phyloP scores from a whole-genome alignment of 352 stramenopile genomes.

The Pythium chondricola region DNA sequence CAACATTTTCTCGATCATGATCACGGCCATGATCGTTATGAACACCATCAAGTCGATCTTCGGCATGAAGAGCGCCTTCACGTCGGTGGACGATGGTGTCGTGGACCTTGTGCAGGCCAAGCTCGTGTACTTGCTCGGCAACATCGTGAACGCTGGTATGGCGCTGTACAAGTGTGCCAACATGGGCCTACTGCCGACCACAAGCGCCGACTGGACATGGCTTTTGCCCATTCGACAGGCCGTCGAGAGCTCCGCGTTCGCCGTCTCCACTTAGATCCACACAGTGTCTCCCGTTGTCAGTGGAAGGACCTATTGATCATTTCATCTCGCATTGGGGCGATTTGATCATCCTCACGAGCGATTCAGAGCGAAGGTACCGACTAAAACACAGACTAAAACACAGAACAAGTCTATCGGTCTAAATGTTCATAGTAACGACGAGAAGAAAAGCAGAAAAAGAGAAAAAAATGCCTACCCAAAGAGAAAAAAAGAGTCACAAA shows the following conservation, averaged over 20 bases:
- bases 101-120: conserved; percentile 86
- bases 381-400: no score
- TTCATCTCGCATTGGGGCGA: no score
- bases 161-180: conserved; percentile 91
- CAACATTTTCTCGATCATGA: conserved; percentile 95
- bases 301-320: no score
- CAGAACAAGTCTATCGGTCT: no score
- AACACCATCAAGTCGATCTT: conserved; percentile 90
- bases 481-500: background rate
- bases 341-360: no score
- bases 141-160: conserved; percentile 80
- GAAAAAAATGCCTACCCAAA: background rate
- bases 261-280: conserved; percentile 24
- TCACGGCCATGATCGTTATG: conserved; percentile 90
- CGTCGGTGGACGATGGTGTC: conserved; percentile 61
- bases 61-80: conserved; percentile 76
- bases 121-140: conserved; percentile 84
- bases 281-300: background rate
- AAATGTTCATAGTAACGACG: no score
- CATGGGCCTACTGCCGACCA: conserved; percentile 90
- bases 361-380: no score
- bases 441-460: background rate
- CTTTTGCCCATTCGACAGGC: conserved; percentile 81
- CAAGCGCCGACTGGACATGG: conserved; percentile 90
- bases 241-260: conserved; percentile 72